A percentile compares a stretch with the other conserved stretches of the same genome.
Evolutionary conservation across 805 yeast species (phyloP).

Genomic region (Starmerella vaccinii): DNA sequence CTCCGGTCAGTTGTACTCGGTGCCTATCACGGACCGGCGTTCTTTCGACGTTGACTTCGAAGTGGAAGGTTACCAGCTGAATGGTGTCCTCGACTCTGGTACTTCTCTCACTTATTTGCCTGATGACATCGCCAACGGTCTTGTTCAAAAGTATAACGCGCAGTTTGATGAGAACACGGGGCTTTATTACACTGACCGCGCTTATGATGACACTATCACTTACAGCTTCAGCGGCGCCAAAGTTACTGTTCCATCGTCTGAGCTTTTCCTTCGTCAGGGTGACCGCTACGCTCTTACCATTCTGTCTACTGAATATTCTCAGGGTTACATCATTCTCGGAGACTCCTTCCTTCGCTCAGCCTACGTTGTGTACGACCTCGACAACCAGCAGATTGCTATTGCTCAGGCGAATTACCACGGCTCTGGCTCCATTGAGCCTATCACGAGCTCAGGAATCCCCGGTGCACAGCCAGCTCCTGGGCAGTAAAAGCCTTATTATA

Average conservation of each 20-base stretch:
- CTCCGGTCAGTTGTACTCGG: constrained; percentile 36
- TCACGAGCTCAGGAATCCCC: constrained; percentile 26
- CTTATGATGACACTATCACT: neutral
- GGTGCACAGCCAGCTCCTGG: constrained; percentile 22
- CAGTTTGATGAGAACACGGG: neutral
- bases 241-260: neutral
- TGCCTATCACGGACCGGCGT: constrained; percentile 11
- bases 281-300: neutral
- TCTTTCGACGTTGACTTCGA: constrained; percentile 3
- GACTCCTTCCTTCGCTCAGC: constrained; percentile 56
- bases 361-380: constrained; percentile 59
- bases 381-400: constrained; percentile 44
- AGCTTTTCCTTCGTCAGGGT: neutral
- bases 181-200: neutral
- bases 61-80: constrained; percentile 8
- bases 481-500: neutral
- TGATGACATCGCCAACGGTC: constrained; percentile 4
- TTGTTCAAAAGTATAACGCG: constrained; percentile 12
- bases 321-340: constrained; percentile 42
- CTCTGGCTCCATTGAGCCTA: constrained; percentile 24
- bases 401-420: constrained; percentile 37
- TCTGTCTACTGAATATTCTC: neutral
- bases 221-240: neutral
- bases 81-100: constrained; percentile 13
- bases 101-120: constrained; percentile 37